phyloP scores from a whole-genome alignment of 768 basidiomycete genomes.

The Mycena belliarum region DNA sequence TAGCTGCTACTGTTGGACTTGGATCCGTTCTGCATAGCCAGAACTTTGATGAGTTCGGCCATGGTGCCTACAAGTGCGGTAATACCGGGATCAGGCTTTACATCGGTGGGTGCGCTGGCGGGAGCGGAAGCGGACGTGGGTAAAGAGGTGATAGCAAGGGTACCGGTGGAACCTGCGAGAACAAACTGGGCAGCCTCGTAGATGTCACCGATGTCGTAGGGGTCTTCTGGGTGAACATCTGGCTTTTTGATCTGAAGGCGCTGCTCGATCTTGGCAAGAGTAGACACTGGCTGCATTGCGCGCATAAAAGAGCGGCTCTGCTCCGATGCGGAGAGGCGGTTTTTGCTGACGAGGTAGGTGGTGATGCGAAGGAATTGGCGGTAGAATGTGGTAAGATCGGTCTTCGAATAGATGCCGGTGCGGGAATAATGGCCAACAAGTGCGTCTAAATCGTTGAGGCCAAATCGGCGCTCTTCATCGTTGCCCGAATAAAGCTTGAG shows the following conservation, averaged over 20 bases:
- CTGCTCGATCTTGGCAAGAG: slow-evolving; percentile 1
- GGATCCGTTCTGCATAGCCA: background rate
- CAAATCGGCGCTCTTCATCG: slow-evolving; percentile 20
- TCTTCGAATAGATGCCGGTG: slow-evolving; percentile 18
- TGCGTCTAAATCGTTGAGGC: slow-evolving; percentile 24
- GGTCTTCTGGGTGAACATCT: slow-evolving; percentile 27
- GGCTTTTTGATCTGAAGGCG: slow-evolving; percentile 25
- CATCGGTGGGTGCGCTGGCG: background rate
- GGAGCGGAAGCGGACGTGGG: background rate
- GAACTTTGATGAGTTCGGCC: slow-evolving; percentile 4
- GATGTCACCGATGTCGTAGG: slow-evolving; percentile 24
- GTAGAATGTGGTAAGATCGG: slow-evolving; percentile 24
- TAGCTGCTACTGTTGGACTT: background rate
- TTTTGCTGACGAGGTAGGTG: slow-evolving; percentile 20
- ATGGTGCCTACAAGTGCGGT: slow-evolving; percentile 4
- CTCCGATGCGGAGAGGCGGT: slow-evolving; percentile 21
- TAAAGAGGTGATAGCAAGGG: too few relatives aligned
- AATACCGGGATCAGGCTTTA: slow-evolving; percentile 12
- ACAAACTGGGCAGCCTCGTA: slow-evolving; percentile 24
- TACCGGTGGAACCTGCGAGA: slow-evolving; percentile 9
- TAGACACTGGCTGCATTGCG: slow-evolving; percentile 16
- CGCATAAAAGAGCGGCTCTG: slow-evolving; percentile 23
- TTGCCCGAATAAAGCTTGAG: slow-evolving; percentile 27
- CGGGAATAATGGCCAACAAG: slow-evolving; percentile 23
- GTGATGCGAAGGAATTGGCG: slow-evolving; percentile 27